Conservation (phyloP, 139 green algal genomes). For the Asterochloris sp. region DNA sequence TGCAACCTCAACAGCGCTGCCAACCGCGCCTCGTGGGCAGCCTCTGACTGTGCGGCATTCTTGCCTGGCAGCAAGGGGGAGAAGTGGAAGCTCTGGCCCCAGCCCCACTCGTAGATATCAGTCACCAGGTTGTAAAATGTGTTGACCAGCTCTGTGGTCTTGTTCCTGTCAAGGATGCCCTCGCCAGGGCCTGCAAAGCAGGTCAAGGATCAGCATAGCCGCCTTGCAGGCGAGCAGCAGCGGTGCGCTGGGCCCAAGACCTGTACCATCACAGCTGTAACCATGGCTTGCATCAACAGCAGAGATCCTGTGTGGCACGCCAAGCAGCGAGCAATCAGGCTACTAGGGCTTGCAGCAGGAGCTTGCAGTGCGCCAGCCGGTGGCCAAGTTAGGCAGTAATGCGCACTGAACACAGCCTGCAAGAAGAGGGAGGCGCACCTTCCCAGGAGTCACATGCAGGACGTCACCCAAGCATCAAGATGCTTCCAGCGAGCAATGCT, state of each 20-base stretch:
- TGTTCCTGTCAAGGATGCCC: conserved; percentile 31
- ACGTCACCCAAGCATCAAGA: too few relatives aligned
- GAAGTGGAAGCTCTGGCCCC: conserved; percentile 98
- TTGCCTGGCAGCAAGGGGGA: conserved; percentile 82
- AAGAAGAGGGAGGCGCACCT: too few relatives aligned
- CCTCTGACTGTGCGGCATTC: conserved; percentile 62
- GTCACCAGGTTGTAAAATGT: conserved; percentile 34
- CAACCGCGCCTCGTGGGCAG: conserved; percentile 85
- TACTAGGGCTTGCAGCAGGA: too few relatives aligned
- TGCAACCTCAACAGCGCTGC: conserved; percentile 62
- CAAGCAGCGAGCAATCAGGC: too few relatives aligned
- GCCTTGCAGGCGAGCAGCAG: too few relatives aligned
- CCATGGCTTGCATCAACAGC: not conserved
- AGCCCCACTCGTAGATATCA: conserved; percentile 99
- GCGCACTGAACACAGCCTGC: too few relatives aligned
- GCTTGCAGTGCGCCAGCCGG: too few relatives aligned
- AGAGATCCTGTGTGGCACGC: too few relatives aligned
- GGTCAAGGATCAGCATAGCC: not conserved
- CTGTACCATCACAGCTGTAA: not conserved
- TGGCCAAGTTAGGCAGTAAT: too few relatives aligned
- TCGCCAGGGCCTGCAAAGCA: conserved; percentile 3
- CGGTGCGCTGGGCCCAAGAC: not conserved
- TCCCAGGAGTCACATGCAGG: too few relatives aligned
- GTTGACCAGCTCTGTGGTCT: conserved; percentile 55
- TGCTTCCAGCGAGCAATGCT: too few relatives aligned